phyloP scores from a whole-genome alignment of 768 basidiomycete genomes.

The Leucosporidium yakuticum region DNA sequence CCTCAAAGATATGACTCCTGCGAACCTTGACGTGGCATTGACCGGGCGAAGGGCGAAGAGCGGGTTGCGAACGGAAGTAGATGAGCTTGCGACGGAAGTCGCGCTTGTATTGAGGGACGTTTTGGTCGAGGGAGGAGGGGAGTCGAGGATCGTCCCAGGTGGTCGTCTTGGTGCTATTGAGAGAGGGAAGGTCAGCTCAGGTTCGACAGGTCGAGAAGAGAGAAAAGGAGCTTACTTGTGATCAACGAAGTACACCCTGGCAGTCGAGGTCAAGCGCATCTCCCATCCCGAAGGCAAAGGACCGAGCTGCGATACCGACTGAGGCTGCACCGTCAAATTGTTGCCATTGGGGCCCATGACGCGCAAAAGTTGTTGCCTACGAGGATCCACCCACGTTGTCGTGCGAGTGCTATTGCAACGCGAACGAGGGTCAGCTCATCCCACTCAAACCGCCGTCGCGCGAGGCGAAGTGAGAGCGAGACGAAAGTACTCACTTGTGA shows the following conservation, averaged over 20 bases:
- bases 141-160: constrained; percentile 99
- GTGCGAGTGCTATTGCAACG: constrained; percentile 61
- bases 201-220: background rate
- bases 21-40: constrained; percentile 99
- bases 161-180: constrained; percentile 69
- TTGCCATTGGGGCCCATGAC: constrained; percentile 93
- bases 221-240: constrained; percentile 65
- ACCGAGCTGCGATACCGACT: constrained; percentile 92
- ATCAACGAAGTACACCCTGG: constrained; percentile 98
- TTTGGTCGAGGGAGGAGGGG: constrained; percentile 89
- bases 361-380: constrained; percentile 90
- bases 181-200: background rate
- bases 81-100: constrained; percentile 99
- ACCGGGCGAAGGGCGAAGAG: constrained; percentile 94
- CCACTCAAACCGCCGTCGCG: background rate
- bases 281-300: constrained; percentile 98
- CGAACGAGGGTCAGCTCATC: background rate
- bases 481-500: constrained; percentile 57
- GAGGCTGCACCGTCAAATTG: constrained; percentile 79
- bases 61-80: constrained; percentile 98
- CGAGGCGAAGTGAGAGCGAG: no score
- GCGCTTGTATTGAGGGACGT: constrained; percentile 99
- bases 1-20: constrained; percentile 97
- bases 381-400: constrained; percentile 99
- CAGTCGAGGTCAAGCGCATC: constrained; percentile 97